Evolutionary conservation across 805 yeast genomes (phyloP).

Genomic region (Ogataea thermomethanolica): DNA sequence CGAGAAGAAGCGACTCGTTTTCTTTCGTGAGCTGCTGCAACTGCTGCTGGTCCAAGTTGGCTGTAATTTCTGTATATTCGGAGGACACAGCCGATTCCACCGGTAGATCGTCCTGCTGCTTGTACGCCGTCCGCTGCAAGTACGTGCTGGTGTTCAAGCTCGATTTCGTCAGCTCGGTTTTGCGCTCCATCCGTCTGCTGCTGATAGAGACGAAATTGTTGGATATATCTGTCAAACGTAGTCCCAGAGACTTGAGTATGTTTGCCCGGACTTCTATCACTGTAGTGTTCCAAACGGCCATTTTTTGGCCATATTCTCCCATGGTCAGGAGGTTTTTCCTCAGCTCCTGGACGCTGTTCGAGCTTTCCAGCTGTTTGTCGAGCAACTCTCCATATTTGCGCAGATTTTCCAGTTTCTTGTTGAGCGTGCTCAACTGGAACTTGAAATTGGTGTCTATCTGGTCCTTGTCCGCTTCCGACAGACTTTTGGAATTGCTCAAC

Average conservation of each 20-base stretch:
- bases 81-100: constrained; percentile 34
- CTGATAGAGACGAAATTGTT: constrained; percentile 47
- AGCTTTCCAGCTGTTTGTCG: constrained; percentile 45
- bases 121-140: constrained; percentile 3
- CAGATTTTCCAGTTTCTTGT: constrained; percentile 28
- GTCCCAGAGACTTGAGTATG: constrained; percentile 45
- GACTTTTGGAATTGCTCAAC: constrained; percentile 25
- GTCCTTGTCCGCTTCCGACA: constrained; percentile 27
- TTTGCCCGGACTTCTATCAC: constrained; percentile 45
- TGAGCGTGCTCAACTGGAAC: constrained; percentile 20
- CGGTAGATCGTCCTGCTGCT: constrained; percentile 29
- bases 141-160: constrained; percentile 23
- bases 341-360: constrained; percentile 48
- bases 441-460: constrained; percentile 28
- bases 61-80: constrained; percentile 34
- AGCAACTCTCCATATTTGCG: constrained; percentile 37
- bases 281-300: constrained; percentile 35
- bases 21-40: constrained; percentile 55
- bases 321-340: constrained; percentile 29
- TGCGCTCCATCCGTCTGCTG: constrained; percentile 43
- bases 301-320: constrained; percentile 37
- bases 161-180: constrained; percentile 36
- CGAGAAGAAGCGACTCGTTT: constrained; percentile 50
- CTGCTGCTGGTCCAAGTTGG: constrained; percentile 44
- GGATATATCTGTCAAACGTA: constrained; percentile 41